A percentile compares a stretch with the other conserved stretches of the same genome.
Conservation (phyloP, 345 rosid species). For the Populus davidiana region DNA sequence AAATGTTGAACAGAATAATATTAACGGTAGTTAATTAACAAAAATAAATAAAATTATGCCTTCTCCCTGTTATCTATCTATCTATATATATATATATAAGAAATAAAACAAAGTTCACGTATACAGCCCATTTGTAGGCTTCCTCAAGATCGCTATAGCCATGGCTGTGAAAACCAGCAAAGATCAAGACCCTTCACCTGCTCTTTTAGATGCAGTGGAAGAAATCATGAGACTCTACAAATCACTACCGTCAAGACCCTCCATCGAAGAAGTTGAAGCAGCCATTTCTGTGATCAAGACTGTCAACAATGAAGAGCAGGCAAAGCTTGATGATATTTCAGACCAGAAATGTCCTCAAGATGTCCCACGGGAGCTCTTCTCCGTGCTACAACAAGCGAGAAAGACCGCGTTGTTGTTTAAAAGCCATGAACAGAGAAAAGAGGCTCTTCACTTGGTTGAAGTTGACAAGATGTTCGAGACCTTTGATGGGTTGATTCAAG, state of each 20-base stretch:
- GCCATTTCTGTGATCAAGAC: constrained; percentile 48
- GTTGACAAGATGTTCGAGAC: constrained; percentile 41
- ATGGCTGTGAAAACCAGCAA: constrained; percentile 38
- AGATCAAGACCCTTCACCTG: constrained; percentile 34
- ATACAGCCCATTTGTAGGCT: not conserved
- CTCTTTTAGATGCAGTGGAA: constrained; percentile 36
- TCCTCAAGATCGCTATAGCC: constrained; percentile 12
- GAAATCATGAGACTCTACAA: constrained; percentile 54
- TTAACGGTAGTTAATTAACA: not conserved
- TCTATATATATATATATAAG: too few species aligned
- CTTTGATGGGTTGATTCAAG: constrained; percentile 52
- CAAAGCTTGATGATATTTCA: constrained; percentile 47
- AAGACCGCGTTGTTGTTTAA: constrained; percentile 44
- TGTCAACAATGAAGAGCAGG: constrained; percentile 39
- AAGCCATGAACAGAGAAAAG: constrained; percentile 51
- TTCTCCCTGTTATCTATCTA: too few species aligned
- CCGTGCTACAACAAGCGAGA: constrained; percentile 38
- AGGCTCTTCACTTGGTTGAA: constrained; percentile 49
- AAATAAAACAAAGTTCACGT: not conserved
- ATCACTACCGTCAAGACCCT: constrained; percentile 57
- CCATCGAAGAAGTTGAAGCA: constrained; percentile 58
- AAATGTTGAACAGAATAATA: not conserved
- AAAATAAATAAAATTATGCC: not conserved
- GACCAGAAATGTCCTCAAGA: constrained; percentile 29
- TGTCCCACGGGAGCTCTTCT: constrained; percentile 50